A percentile compares a stretch with the other conserved stretches of the same genome.
phyloP scores from a whole-genome alignment of 163 green algal genomes.

The Smithsoniella earleae region DNA sequence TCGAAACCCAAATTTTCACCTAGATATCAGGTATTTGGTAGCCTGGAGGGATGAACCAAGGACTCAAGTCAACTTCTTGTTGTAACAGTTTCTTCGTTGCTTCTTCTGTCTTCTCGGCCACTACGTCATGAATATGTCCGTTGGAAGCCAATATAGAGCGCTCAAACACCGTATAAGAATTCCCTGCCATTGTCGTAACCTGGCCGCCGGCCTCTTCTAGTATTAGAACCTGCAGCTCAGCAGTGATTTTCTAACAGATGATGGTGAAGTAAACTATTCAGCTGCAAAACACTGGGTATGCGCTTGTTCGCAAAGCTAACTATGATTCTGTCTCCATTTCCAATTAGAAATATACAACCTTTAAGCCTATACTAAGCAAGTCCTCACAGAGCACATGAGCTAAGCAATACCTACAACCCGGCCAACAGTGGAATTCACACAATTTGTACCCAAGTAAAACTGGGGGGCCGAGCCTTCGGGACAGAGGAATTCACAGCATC shows the following conservation, averaged over 20 bases:
- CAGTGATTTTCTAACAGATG: not conserved
- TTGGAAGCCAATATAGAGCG: conserved; percentile 60
- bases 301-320: not conserved
- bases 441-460: not conserved
- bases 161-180: conserved; percentile 65
- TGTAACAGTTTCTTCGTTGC: conserved; percentile 39
- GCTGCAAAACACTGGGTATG: too few species aligned
- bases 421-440: not conserved
- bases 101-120: conserved; percentile 46
- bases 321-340: not conserved
- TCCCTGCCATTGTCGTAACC: conserved; percentile 72
- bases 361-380: not conserved
- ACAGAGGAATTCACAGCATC: not conserved
- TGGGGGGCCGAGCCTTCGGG: not conserved
- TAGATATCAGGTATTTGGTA: conserved; percentile 34
- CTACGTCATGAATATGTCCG: conserved; percentile 46
- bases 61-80: conserved; percentile 46
- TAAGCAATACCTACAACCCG: not conserved
- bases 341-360: not conserved
- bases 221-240: conserved; percentile 48
- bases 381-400: not conserved
- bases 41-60: conserved; percentile 47
- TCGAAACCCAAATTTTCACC: not conserved
- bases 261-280: too few species aligned
- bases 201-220: conserved; percentile 62